Evolutionary conservation across 2,329 filamentous ascomycete species (phyloP).

Genomic region (Phoma herbarum): DNA sequence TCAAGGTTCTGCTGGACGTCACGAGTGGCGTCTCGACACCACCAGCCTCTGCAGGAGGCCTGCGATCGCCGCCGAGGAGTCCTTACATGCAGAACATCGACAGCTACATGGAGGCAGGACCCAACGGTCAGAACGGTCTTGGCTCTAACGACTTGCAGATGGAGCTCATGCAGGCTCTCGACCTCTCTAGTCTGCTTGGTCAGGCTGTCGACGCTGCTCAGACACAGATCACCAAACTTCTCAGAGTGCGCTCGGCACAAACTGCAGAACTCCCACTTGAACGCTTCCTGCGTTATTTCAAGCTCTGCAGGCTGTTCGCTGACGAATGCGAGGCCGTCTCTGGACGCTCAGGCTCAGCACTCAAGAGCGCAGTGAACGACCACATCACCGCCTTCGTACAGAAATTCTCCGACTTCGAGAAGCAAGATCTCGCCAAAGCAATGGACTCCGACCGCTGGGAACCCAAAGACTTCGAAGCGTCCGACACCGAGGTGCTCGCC

Average conservation of each 20-base stretch:
- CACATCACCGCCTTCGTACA: slow-evolving; percentile 85
- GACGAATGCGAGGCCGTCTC: slow-evolving; percentile 88
- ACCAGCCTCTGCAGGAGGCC: slow-evolving; percentile 49
- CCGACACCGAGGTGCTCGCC: slow-evolving; percentile 67
- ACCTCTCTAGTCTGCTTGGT: slow-evolving; percentile 78
- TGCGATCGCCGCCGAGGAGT: slow-evolving; percentile 60
- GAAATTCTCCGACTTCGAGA: slow-evolving; percentile 73
- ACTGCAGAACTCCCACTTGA: slow-evolving; percentile 72
- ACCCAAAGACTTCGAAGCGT: slow-evolving; percentile 75
- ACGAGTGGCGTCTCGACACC: slow-evolving; percentile 74
- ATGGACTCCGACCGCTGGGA: slow-evolving; percentile 86
- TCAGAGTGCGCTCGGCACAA: slow-evolving; percentile 80
- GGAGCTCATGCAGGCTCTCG: slow-evolving; percentile 78
- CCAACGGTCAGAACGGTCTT: slow-evolving; percentile 23
- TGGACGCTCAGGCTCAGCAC: slow-evolving; percentile 75
- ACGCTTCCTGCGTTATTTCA: slow-evolving; percentile 82
- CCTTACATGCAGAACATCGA: slow-evolving; percentile 55
- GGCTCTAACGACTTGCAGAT: slow-evolving; percentile 63
- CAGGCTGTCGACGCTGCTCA: slow-evolving; percentile 84
- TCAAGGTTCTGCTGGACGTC: slow-evolving; percentile 93
- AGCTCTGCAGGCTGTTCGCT: slow-evolving; percentile 81
- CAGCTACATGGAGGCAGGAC: slow-evolving; percentile 42
- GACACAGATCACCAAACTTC: slow-evolving; percentile 74
- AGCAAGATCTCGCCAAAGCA: slow-evolving; percentile 75
- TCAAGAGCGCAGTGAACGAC: slow-evolving; percentile 81